These are phyloP conservation scores for Gaultheria prostrata DNA, from an alignment of 148 eudicot species.

Conservation along the genomic window DNA sequence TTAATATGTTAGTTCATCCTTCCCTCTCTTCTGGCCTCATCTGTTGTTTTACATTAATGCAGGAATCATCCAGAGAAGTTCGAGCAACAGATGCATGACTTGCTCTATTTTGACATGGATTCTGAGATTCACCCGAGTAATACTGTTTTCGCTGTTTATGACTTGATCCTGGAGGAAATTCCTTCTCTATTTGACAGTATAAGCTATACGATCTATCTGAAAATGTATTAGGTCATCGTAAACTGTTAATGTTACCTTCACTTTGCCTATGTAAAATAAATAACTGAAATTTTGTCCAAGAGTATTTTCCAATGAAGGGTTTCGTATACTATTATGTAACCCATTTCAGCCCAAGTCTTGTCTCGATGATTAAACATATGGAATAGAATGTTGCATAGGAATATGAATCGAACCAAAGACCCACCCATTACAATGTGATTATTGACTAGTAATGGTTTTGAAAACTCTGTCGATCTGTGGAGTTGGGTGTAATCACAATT, in stretches of 20 bases:
- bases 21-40: background rate
- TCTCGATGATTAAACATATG: background rate
- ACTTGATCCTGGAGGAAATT: background rate
- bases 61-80: constrained; percentile 47
- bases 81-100: constrained; percentile 32
- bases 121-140: constrained; percentile 27
- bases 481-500: background rate
- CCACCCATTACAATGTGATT: background rate
- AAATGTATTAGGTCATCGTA: background rate
- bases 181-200: background rate
- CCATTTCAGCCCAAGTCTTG: background rate
- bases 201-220: background rate
- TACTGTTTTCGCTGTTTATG: background rate
- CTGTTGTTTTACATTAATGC: constrained; percentile 9
- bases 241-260: background rate
- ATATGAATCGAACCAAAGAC: background rate
- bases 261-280: background rate
- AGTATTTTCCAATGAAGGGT: background rate
- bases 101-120: constrained; percentile 33
- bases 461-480: background rate
- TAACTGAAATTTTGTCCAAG: background rate
- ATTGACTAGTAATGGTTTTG: background rate
- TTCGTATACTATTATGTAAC: background rate
- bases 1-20: background rate
- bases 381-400: background rate